Percentiles rank a stretch among this genome's conserved stretches.
phyloP scores from a whole-genome alignment of 257 asterid species.

The Fraxinus cuspidata region DNA sequence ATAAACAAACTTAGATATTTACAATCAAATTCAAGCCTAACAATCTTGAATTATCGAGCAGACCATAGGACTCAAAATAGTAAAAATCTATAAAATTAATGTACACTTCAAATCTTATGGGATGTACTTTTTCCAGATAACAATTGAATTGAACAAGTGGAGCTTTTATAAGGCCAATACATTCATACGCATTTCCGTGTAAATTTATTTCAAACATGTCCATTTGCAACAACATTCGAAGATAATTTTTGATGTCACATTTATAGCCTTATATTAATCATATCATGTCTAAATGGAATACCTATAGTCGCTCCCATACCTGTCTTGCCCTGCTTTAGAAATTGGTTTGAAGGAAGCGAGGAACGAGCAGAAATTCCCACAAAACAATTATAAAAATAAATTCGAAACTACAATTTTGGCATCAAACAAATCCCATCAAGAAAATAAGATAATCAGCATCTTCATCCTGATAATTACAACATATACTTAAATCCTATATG shows the following conservation, averaged over 20 bases:
- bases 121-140: not conserved
- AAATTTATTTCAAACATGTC: not conserved
- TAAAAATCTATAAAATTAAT: no score
- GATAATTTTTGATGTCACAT: not conserved
- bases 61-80: not conserved
- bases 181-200: not conserved
- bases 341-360: not conserved
- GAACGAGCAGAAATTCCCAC: not conserved
- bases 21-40: not conserved
- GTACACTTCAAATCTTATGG: not conserved
- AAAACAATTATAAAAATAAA: not conserved
- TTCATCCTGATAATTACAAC: not conserved
- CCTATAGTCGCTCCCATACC: no score
- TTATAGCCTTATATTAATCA: not conserved
- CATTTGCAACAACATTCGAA: not conserved
- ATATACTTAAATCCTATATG: not conserved
- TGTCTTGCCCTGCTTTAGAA: no score
- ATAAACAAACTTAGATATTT: not conserved
- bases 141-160: not conserved
- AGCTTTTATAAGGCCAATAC: not conserved
- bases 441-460: not conserved
- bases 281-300: not conserved
- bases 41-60: not conserved
- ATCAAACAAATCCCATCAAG: not conserved
- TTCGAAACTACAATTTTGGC: not conserved